phyloP scores from a whole-genome alignment of 768 basidiomycete species.

The Tulasnella sp. region DNA sequence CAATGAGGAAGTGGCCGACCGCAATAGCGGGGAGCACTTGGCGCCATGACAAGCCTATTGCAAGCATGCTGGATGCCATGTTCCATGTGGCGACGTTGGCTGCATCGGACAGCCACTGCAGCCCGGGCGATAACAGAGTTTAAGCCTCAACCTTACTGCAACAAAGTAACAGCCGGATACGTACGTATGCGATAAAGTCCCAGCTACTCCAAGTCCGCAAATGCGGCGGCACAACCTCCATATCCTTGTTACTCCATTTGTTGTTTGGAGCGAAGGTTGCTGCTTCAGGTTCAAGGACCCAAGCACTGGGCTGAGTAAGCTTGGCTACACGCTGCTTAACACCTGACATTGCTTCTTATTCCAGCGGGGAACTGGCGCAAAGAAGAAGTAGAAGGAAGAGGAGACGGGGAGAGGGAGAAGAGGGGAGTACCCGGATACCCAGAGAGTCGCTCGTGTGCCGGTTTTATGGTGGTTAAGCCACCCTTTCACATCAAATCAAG shows the following conservation, averaged over 20 bases:
- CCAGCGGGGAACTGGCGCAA: neutral
- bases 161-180: slow-evolving; percentile 30
- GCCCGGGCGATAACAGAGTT: slow-evolving; percentile 27
- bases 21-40: slow-evolving; percentile 68
- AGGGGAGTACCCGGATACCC: neutral
- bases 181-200: slow-evolving; percentile 59
- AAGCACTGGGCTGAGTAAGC: slow-evolving; percentile 31
- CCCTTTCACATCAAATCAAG: neutral
- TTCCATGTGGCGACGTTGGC: slow-evolving; percentile 47
- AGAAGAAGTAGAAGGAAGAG: neutral
- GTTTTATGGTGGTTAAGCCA: neutral
- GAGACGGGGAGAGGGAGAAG: neutral
- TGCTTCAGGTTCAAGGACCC: slow-evolving; percentile 51
- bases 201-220: slow-evolving; percentile 63
- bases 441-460: neutral
- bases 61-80: slow-evolving; percentile 60
- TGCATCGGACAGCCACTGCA: slow-evolving; percentile 28
- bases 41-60: slow-evolving; percentile 68
- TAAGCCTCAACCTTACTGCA: slow-evolving; percentile 27
- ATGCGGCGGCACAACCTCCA: slow-evolving; percentile 65
- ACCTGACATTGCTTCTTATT: neutral
- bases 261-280: slow-evolving; percentile 55
- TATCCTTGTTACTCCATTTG: slow-evolving; percentile 68
- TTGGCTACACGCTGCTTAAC: slow-evolving; percentile 1
- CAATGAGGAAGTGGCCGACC: slow-evolving; percentile 67